Conservation (phyloP, 306 rosid species). For the Mucuna pruriens region DNA sequence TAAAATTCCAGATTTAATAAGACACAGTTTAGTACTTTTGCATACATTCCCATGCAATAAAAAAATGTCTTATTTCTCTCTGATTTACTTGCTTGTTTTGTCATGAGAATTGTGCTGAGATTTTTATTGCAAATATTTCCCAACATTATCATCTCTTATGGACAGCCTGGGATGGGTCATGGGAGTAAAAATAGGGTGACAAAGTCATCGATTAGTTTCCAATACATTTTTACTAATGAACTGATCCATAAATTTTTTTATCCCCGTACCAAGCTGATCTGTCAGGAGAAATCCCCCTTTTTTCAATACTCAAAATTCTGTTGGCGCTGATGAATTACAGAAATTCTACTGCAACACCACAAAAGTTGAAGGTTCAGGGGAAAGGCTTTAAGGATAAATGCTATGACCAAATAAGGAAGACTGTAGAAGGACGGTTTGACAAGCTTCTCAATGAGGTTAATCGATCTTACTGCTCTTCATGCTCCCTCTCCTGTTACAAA, state of each 20-base stretch:
- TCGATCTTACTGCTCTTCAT: conserved; percentile 17
- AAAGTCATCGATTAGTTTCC: conserved; percentile 4
- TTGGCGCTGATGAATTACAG: conserved; percentile 52
- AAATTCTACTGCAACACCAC: conserved; percentile 81
- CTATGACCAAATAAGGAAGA: conserved; percentile 91
- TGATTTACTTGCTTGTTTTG: conserved; percentile 27
- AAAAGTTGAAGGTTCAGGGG: conserved; percentile 80
- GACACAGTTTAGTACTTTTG: neutral
- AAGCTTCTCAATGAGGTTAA: conserved; percentile 85
- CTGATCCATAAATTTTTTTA: neutral
- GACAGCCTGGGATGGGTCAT: neutral
- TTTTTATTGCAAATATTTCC: conserved; percentile 9
- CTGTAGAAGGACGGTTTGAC: conserved; percentile 86
- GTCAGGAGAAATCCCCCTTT: neutral
- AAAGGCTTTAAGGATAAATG: conserved; percentile 95
- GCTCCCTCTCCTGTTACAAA: conserved; percentile 1
- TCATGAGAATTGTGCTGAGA: conserved; percentile 19
- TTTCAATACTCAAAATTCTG: conserved; percentile 25
- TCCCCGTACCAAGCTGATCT: neutral
- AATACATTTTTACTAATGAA: conserved; percentile 12
- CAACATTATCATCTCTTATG: conserved; percentile 20
- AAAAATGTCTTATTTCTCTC: conserved; percentile 1
- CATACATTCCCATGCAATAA: neutral
- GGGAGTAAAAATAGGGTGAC: neutral
- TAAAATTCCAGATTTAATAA: neutral